Percentiles rank a stretch among this genome's conserved stretches.
These are phyloP conservation scores for Areca catechu DNA, from an alignment of 176 grass and related monocot species.

Conservation along the genomic window DNA sequence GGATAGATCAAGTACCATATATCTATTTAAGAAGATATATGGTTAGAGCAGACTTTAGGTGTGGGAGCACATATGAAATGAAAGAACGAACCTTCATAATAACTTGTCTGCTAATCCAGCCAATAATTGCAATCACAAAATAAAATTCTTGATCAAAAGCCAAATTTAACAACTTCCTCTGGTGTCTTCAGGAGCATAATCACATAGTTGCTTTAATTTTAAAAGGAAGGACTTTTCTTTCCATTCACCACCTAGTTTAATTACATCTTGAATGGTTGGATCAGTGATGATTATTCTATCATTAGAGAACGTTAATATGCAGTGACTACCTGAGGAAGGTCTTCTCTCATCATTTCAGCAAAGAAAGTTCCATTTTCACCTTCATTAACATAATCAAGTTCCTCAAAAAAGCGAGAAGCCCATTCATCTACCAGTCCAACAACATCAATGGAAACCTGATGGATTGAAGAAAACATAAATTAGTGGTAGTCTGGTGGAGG, in stretches of 20 bases:
- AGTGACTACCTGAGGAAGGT: slow-evolving; percentile 78
- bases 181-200: too few relatives aligned
- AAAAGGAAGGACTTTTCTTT: too few relatives aligned
- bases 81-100: neutral
- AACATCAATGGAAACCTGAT: slow-evolving; percentile 77
- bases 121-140: too few relatives aligned
- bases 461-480: slow-evolving; percentile 1
- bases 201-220: too few relatives aligned
- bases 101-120: too few relatives aligned
- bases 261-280: too few relatives aligned
- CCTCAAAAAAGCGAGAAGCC: slow-evolving; percentile 94
- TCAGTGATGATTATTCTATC: too few relatives aligned
- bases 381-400: slow-evolving; percentile 99
- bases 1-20: too few relatives aligned
- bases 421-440: slow-evolving; percentile 96
- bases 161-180: too few relatives aligned
- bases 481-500: neutral
- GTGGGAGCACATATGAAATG: neutral
- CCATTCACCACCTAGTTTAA: too few relatives aligned
- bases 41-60: slow-evolving; percentile 7
- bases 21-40: neutral
- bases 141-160: too few relatives aligned
- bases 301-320: too few relatives aligned
- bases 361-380: slow-evolving; percentile 76
- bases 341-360: slow-evolving; percentile 89